These are phyloP conservation scores for Candida sonorensis DNA, from an alignment of 805 yeast species.

Conservation along the genomic window DNA sequence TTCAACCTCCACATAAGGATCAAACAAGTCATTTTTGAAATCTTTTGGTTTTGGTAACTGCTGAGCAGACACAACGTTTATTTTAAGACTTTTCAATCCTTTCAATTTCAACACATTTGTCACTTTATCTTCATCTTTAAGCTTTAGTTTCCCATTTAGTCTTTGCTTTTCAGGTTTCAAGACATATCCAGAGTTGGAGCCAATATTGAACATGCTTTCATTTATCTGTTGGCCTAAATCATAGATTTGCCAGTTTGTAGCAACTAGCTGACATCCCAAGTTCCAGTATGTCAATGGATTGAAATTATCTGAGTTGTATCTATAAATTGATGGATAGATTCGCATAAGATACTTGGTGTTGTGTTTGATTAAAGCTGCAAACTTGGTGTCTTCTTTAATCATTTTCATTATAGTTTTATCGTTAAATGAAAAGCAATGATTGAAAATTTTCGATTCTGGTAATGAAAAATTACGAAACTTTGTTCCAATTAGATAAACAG, in stretches of 20 bases:
- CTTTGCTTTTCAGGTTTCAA: slow-evolving; percentile 51
- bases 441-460: slow-evolving; percentile 74
- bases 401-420: slow-evolving; percentile 63
- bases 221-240: slow-evolving; percentile 87
- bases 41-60: slow-evolving; percentile 69
- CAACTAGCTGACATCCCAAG: slow-evolving; percentile 88
- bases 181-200: slow-evolving; percentile 64
- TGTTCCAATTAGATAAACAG: slow-evolving; percentile 66
- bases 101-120: slow-evolving; percentile 15
- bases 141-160: slow-evolving; percentile 9
- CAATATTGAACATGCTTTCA: slow-evolving; percentile 67
- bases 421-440: slow-evolving; percentile 83
- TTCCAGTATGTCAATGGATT: slow-evolving; percentile 77
- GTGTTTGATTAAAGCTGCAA: slow-evolving; percentile 61
- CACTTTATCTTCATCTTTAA: slow-evolving; percentile 11
- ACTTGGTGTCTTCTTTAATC: slow-evolving; percentile 53
- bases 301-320: slow-evolving; percentile 77
- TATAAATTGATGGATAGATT: slow-evolving; percentile 75
- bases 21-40: slow-evolving; percentile 36
- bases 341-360: slow-evolving; percentile 72
- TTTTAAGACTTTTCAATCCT: slow-evolving; percentile 18
- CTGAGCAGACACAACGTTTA: slow-evolving; percentile 72
- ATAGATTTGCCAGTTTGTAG: slow-evolving; percentile 93
- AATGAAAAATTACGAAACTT: slow-evolving; percentile 77
- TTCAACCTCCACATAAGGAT: slow-evolving; percentile 60